phyloP scores from a whole-genome alignment of 495 filamentous ascomycete species.

The Mytilinidion resinicola region DNA sequence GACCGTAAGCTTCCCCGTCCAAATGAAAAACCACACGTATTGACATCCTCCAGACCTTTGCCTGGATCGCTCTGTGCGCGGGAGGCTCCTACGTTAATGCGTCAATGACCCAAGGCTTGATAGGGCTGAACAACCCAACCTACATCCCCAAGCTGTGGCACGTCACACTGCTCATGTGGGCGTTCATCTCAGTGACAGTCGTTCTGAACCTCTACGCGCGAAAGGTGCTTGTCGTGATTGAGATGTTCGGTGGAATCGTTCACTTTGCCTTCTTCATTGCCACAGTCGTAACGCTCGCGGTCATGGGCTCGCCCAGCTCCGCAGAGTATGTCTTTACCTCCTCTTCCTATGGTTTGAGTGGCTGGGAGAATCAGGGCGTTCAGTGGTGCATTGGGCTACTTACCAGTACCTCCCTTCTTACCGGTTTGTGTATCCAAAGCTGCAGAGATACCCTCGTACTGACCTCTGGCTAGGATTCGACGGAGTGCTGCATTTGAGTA shows the following conservation, averaged over 20 bases:
- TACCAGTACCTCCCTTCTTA: conserved; percentile 2
- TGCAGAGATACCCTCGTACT: background rate
- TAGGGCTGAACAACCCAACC: conserved; percentile 22
- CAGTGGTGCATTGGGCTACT: conserved; percentile 5
- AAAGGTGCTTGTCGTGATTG: conserved; percentile 14
- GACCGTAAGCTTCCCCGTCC: background rate
- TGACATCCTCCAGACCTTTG: background rate
- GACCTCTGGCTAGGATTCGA: conserved; percentile 20
- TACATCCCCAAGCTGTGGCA: conserved; percentile 30
- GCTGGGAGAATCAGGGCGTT: background rate
- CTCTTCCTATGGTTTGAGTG: background rate
- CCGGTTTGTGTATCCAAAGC: conserved; percentile 2
- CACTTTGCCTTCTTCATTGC: conserved; percentile 6
- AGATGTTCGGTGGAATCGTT: conserved; percentile 2
- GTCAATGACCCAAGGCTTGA: conserved; percentile 27
- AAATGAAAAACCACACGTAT: background rate
- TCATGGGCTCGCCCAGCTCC: conserved; percentile 6
- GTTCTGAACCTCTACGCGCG: conserved; percentile 25
- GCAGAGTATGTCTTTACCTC: background rate
- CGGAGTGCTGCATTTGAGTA: conserved; percentile 22
- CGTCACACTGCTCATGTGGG: conserved; percentile 25
- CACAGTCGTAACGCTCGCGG: conserved; percentile 1
- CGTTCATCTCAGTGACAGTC: conserved; percentile 9
- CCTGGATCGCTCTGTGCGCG: conserved; percentile 18
- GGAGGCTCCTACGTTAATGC: conserved; percentile 22